Conservation (phyloP, 345 rosid genomes). For the Salix udensis region DNA sequence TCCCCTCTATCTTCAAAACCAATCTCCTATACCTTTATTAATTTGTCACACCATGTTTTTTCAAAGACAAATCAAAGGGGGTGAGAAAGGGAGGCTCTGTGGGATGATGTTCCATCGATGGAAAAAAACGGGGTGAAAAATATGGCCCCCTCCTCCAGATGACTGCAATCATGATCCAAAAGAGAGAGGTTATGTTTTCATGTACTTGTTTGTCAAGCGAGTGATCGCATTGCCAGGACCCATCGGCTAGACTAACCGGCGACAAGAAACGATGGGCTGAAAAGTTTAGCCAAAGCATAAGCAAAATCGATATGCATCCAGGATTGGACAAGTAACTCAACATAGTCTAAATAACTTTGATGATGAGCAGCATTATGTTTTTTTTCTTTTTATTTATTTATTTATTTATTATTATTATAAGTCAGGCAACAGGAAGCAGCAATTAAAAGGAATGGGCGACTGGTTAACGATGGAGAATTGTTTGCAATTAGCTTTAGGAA, state of each 20-base stretch:
- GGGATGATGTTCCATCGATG: constrained; percentile 1
- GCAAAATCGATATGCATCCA: constrained; percentile 18
- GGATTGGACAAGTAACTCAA: constrained; percentile 39
- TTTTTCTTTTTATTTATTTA: background rate
- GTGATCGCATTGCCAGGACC: constrained; percentile 38
- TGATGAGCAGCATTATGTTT: constrained; percentile 1
- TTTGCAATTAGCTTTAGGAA: constrained; percentile 10
- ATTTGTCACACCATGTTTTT: constrained; percentile 13
- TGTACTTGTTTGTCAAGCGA: constrained; percentile 49
- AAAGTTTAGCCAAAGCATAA: constrained; percentile 40
- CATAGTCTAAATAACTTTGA: constrained; percentile 12
- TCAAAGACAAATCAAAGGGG: background rate
- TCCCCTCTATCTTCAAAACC: constrained; percentile 10
- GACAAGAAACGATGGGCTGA: constrained; percentile 63
- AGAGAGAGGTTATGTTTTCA: constrained; percentile 13
- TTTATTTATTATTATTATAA: background rate
- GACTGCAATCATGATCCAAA: constrained; percentile 45
- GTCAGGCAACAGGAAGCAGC: constrained; percentile 6
- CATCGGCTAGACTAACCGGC: constrained; percentile 27
- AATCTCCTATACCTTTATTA: constrained; percentile 11
- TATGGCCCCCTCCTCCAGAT: constrained; percentile 27
- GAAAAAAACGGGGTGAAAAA: background rate
- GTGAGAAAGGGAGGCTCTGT: background rate
- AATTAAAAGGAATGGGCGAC: constrained; percentile 18
- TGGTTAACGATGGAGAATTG: constrained; percentile 23